A percentile compares a stretch with the other conserved stretches of the same genome.
These are phyloP conservation scores for Trichoderma pleuroti DNA, from an alignment of 2,329 filamentous ascomycete genomes.

Conservation along the genomic window DNA sequence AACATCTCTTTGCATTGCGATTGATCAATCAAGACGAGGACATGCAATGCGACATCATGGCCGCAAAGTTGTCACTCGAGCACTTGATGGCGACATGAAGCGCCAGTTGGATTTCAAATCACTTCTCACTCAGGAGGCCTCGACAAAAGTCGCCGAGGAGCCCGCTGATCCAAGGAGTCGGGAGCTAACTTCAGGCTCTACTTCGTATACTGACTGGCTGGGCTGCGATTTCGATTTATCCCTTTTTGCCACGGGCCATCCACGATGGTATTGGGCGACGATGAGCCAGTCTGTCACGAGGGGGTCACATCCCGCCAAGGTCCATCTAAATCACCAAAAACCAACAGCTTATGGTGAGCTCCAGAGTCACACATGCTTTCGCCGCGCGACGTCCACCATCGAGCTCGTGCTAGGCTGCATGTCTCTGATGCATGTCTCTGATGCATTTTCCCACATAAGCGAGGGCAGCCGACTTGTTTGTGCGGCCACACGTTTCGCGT, in stretches of 20 bases:
- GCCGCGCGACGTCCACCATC: background rate
- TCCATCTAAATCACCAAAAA: background rate
- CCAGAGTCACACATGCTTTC: background rate
- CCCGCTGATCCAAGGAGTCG: background rate
- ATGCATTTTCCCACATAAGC: background rate
- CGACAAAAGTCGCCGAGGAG: constrained; percentile 1
- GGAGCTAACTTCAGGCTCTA: background rate
- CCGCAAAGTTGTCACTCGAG: background rate
- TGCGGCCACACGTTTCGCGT: background rate
- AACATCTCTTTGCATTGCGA: background rate
- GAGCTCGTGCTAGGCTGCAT: constrained; percentile 3
- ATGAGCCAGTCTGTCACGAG: background rate
- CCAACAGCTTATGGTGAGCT: background rate
- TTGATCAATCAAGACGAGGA: background rate
- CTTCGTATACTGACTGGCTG: background rate
- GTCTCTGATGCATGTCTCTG: background rate
- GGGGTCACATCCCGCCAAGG: background rate
- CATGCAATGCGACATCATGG: constrained; percentile 7
- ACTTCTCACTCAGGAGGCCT: background rate
- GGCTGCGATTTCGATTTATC: background rate
- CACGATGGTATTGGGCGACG: background rate
- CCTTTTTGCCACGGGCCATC: background rate
- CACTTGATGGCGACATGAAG: constrained; percentile 9
- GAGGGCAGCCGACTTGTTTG: background rate
- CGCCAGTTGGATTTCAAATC: background rate